Conservation (phyloP, 2,329 filamentous ascomycete genomes). For the Phyllosticta citrichinensis region DNA sequence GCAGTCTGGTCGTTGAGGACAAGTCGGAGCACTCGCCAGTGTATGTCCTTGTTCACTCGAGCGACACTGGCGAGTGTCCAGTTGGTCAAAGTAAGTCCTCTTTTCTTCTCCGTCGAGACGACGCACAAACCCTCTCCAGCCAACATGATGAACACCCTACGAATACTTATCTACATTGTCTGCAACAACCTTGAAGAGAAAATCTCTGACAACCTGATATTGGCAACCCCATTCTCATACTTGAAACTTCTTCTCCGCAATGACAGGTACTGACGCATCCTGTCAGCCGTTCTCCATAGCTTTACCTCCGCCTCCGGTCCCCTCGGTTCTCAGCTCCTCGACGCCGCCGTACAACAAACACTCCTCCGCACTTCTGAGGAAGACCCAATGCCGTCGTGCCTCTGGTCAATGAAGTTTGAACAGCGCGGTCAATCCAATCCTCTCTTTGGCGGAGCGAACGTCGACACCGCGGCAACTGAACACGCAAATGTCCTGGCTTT, state of each 20-base stretch:
- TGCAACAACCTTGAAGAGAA: slow-evolving; percentile 83
- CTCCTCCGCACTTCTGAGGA: slow-evolving; percentile 32
- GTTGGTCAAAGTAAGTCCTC: slow-evolving; percentile 71
- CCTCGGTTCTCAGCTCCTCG: slow-evolving; percentile 25
- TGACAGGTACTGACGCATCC: slow-evolving; percentile 13
- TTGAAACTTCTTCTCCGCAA: slow-evolving; percentile 14
- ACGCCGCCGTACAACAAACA: slow-evolving; percentile 30
- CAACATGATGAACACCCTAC: slow-evolving; percentile 73
- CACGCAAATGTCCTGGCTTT: slow-evolving; percentile 45
- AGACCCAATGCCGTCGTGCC: slow-evolving; percentile 26
- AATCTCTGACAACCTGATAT: slow-evolving; percentile 84
- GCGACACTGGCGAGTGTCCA: slow-evolving; percentile 88
- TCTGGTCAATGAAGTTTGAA: slow-evolving; percentile 47
- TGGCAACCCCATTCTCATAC: slow-evolving; percentile 22
- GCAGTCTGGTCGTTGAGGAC: slow-evolving; percentile 37
- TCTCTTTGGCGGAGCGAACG: neutral
- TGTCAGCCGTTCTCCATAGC: slow-evolving; percentile 49
- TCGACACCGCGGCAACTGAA: slow-evolving; percentile 17
- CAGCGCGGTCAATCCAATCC: slow-evolving; percentile 28
- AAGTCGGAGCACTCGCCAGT: slow-evolving; percentile 36
- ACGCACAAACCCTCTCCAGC: slow-evolving; percentile 14
- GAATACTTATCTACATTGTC: slow-evolving; percentile 99
- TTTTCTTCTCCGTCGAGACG: slow-evolving; percentile 11
- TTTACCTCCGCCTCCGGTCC: slow-evolving; percentile 33
- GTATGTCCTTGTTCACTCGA: slow-evolving; percentile 65